A percentile compares a stretch with the other conserved stretches of the same genome.
These are phyloP conservation scores for Wickerhamiella vanderwaltii DNA, from an alignment of 805 yeast species.

Conservation along the genomic window DNA sequence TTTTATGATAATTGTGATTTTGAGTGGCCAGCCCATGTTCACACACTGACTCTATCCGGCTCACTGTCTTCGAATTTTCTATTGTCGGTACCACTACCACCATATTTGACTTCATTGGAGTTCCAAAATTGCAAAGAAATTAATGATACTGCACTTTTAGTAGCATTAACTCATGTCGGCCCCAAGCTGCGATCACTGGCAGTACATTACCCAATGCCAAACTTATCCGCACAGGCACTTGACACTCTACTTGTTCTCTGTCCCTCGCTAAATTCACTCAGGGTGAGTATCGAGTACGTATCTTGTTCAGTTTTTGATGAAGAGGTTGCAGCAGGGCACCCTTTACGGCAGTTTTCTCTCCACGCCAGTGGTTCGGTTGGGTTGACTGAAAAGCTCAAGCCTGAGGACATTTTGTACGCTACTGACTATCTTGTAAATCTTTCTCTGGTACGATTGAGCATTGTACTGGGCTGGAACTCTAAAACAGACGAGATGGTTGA, in stretches of 20 bases:
- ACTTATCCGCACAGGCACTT: slow-evolving; percentile 51
- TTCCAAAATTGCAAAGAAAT: slow-evolving; percentile 81
- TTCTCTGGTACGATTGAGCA: slow-evolving; percentile 51
- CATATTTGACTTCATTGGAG: slow-evolving; percentile 55
- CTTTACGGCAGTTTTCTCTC: slow-evolving; percentile 50
- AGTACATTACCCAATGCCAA: slow-evolving; percentile 83
- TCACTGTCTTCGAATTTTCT: slow-evolving; percentile 79
- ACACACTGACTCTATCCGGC: slow-evolving; percentile 69
- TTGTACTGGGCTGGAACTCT: slow-evolving; percentile 69
- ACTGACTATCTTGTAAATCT: slow-evolving; percentile 66
- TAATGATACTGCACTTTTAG: slow-evolving; percentile 50
- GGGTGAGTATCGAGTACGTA: slow-evolving; percentile 70
- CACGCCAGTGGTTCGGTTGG: slow-evolving; percentile 80
- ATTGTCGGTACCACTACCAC: slow-evolving; percentile 56
- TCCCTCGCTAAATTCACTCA: slow-evolving; percentile 52
- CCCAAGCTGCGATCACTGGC: slow-evolving; percentile 47
- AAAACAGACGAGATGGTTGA: slow-evolving; percentile 41
- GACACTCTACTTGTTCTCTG: slow-evolving; percentile 67
- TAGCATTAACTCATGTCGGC: slow-evolving; percentile 54
- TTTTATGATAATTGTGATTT: slow-evolving; percentile 40
- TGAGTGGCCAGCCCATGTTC: slow-evolving; percentile 71
- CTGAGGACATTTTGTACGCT: slow-evolving; percentile 81
- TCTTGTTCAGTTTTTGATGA: slow-evolving; percentile 34
- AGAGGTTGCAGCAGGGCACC: slow-evolving; percentile 30
- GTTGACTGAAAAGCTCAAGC: slow-evolving; percentile 68